phyloP scores from a whole-genome alignment of 768 basidiomycete species.

The Mycena pura region DNA sequence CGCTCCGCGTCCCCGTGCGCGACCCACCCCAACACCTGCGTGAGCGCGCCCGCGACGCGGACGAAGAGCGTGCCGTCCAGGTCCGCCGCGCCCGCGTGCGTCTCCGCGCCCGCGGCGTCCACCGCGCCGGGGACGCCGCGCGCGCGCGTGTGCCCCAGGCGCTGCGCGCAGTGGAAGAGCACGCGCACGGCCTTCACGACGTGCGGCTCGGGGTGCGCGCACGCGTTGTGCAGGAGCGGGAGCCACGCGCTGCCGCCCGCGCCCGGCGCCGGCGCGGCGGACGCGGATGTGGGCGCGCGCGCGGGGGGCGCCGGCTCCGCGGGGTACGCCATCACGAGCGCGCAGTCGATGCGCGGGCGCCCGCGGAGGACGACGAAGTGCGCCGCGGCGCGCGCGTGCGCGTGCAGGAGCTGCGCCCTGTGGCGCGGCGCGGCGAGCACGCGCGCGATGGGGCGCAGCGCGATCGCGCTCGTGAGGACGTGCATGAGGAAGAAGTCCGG shows the following conservation, averaged over 20 bases:
- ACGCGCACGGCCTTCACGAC: constrained; percentile 56
- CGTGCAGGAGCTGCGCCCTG: constrained; percentile 53
- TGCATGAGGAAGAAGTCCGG: constrained; percentile 70
- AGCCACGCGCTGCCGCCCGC: constrained; percentile 56
- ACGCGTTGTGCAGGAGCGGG: constrained; percentile 47
- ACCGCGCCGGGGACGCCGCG: constrained; percentile 53
- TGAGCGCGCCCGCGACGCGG: constrained; percentile 60
- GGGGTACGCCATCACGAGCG: constrained; percentile 52
- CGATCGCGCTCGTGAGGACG: constrained; percentile 57
- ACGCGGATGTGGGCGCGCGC: neutral
- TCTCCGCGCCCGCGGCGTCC: constrained; percentile 43
- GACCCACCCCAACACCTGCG: constrained; percentile 64
- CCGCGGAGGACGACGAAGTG: constrained; percentile 50
- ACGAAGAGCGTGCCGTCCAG: constrained; percentile 68
- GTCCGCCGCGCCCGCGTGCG: constrained; percentile 47
- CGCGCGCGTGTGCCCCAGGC: constrained; percentile 49
- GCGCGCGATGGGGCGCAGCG: constrained; percentile 50
- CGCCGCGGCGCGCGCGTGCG: constrained; percentile 47
- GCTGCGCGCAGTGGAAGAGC: constrained; percentile 53
- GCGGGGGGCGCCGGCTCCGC: constrained; percentile 44
- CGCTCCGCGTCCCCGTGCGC: constrained; percentile 53
- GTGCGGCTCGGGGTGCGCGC: constrained; percentile 59
- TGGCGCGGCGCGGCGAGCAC: constrained; percentile 40
- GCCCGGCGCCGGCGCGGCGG: neutral
- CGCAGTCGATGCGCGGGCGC: constrained; percentile 57